Percentiles rank a stretch among this genome's conserved stretches.
Evolutionary conservation across 345 rosid genomes (phyloP).

Genomic region (Murraya paniculata): DNA sequence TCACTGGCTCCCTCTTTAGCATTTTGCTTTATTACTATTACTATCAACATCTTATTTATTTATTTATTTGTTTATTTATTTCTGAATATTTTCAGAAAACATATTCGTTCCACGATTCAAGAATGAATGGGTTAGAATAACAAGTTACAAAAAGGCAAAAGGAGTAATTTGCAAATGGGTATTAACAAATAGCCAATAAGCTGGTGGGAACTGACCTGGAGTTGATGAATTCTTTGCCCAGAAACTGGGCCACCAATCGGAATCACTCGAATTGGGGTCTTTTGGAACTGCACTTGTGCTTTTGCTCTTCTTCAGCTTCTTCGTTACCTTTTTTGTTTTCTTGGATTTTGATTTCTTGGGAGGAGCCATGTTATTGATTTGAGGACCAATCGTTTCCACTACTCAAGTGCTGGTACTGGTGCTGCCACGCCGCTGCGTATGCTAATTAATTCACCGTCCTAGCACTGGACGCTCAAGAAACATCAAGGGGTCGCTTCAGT

Average conservation of each 20-base stretch:
- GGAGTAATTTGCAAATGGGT: background rate
- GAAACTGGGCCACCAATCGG: conserved; percentile 95
- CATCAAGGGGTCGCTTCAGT: no score
- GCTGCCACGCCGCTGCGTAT: no score
- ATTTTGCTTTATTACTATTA: background rate
- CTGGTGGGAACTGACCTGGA: conserved; percentile 39
- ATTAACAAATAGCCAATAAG: background rate
- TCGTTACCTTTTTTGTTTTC: conserved; percentile 44
- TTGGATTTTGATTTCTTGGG: conserved; percentile 48
- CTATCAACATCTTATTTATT: no score
- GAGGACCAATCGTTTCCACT: background rate
- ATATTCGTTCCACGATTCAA: background rate
- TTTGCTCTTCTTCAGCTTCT: conserved; percentile 63
- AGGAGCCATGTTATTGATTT: conserved; percentile 42
- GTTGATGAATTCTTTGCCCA: conserved; percentile 66
- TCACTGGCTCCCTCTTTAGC: background rate
- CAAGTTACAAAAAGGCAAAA: no score
- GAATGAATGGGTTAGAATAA: background rate
- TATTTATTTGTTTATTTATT: background rate
- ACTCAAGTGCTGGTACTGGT: no score
- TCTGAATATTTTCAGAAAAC: background rate
- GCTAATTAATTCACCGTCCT: no score
- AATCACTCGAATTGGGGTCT: conserved; percentile 67
- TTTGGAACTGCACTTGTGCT: conserved; percentile 38
- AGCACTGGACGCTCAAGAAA: no score